phyloP scores from a whole-genome alignment of 306 rosid species.

The Medicago arabica region DNA sequence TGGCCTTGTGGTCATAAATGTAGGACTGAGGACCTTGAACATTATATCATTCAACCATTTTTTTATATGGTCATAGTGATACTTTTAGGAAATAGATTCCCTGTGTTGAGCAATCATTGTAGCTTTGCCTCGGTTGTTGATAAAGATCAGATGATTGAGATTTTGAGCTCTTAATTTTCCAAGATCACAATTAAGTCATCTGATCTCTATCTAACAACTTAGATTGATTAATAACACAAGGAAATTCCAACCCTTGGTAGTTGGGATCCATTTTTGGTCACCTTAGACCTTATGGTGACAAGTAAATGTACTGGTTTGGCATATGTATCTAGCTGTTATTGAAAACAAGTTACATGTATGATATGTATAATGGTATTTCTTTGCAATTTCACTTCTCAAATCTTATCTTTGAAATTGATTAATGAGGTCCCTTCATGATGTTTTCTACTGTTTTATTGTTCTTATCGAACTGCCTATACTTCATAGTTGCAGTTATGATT shows the following conservation, averaged over 20 bases:
- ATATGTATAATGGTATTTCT: not conserved
- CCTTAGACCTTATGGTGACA: not conserved
- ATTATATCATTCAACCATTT: constrained; percentile 15
- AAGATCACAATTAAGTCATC: not conserved
- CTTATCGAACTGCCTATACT: not conserved
- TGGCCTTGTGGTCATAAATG: constrained; percentile 24
- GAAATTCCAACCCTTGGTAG: not conserved
- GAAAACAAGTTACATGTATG: constrained; percentile 5
- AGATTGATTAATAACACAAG: not conserved
- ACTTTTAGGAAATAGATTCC: not conserved
- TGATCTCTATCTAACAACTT: not conserved
- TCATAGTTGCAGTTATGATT: not conserved
- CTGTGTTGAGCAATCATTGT: not conserved
- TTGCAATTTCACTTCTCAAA: not conserved
- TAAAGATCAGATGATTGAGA: not conserved
- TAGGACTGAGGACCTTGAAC: constrained; percentile 10
- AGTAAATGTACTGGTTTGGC: not conserved
- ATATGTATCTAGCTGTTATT: not conserved
- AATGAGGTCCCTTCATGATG: not conserved
- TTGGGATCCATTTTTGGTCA: constrained; percentile 18
- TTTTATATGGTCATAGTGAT: constrained; percentile 4
- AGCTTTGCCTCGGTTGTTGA: not conserved
- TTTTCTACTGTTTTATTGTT: not conserved
- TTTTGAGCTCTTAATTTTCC: not conserved
- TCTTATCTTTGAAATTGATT: constrained; percentile 6